Percentiles rank a stretch among this genome's conserved stretches.
Conservation (phyloP, 2,329 filamentous ascomycete species). For the Cordyceps cateniannulata region DNA sequence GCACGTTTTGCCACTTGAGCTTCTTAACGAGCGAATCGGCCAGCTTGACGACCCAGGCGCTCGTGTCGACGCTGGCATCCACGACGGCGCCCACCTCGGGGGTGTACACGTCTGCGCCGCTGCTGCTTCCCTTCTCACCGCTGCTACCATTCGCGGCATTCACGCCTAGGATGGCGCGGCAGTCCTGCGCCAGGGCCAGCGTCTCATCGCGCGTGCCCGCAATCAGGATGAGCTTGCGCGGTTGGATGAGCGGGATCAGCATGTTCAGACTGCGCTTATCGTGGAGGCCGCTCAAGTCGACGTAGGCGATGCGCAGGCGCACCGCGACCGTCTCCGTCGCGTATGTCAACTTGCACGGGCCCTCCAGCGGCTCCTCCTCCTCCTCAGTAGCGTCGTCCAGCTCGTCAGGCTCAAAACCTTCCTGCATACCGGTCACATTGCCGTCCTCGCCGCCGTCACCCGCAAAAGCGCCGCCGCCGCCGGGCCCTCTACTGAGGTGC, state of each 20-base stretch:
- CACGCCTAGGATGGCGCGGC: slow-evolving; percentile 56
- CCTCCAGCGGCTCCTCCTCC: slow-evolving; percentile 39
- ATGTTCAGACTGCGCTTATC: slow-evolving; percentile 92
- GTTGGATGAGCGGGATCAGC: slow-evolving; percentile 88
- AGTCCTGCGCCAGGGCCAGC: slow-evolving; percentile 68
- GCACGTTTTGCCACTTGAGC: slow-evolving; percentile 90
- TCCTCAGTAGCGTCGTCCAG: slow-evolving; percentile 51
- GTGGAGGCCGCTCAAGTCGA: slow-evolving; percentile 89
- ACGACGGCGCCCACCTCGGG: slow-evolving; percentile 67
- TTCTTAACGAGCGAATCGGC: slow-evolving; percentile 78
- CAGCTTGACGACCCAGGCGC: slow-evolving; percentile 92
- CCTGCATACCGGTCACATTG: slow-evolving; percentile 14
- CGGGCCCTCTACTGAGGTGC: slow-evolving; percentile 34
- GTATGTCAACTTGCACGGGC: slow-evolving; percentile 71
- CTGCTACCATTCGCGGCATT: slow-evolving; percentile 18
- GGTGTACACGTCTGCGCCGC: slow-evolving; percentile 68
- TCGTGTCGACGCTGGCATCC: slow-evolving; percentile 93
- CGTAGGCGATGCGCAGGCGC: slow-evolving; percentile 72
- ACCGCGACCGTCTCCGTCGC: slow-evolving; percentile 57
- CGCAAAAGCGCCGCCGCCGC: slow-evolving; percentile 38
- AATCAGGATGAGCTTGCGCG: slow-evolving; percentile 89
- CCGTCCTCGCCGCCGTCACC: slow-evolving; percentile 24
- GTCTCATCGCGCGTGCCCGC: slow-evolving; percentile 78
- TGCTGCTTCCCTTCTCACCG: slow-evolving; percentile 16
- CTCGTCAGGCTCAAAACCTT: slow-evolving; percentile 45